phyloP scores from a whole-genome alignment of 345 rosid species.

The Eucalyptus microcorys region DNA sequence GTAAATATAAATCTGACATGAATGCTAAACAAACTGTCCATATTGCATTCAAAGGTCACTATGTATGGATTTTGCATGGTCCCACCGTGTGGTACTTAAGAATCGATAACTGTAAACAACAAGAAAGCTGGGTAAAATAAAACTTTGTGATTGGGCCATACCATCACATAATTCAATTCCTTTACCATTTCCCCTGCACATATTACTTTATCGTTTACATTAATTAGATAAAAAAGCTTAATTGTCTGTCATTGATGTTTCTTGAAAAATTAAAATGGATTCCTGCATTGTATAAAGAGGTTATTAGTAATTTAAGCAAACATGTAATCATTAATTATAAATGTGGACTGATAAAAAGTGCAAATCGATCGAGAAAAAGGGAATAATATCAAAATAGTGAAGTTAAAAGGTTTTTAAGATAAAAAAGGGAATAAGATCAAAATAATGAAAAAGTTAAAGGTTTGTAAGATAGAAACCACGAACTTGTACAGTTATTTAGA shows the following conservation, averaged over 20 bases:
- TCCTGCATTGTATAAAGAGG: not conserved
- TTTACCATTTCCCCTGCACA: not conserved
- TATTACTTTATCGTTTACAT: not conserved
- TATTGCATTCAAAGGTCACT: not conserved
- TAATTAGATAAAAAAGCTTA: not conserved
- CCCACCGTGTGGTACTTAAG: not conserved
- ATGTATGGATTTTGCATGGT: not conserved
- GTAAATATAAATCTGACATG: not conserved
- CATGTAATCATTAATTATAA: not conserved
- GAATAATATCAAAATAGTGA: too few relatives aligned
- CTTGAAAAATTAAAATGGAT: not conserved
- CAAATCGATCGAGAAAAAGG: not conserved
- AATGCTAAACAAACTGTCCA: not conserved
- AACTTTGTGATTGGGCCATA: not conserved
- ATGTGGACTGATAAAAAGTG: not conserved
- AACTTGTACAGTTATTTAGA: not conserved
- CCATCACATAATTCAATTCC: not conserved
- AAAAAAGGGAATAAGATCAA: not conserved
- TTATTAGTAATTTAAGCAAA: not conserved
- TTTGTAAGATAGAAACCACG: not conserved
- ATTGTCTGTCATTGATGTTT: not conserved
- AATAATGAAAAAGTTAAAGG: not conserved
- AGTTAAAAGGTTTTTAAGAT: not conserved
- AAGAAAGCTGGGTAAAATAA: not conserved
- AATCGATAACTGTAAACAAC: not conserved